These are phyloP conservation scores for Saprolegnia parasitica DNA, from an alignment of 352 stramenopile species.

Conservation along the genomic window DNA sequence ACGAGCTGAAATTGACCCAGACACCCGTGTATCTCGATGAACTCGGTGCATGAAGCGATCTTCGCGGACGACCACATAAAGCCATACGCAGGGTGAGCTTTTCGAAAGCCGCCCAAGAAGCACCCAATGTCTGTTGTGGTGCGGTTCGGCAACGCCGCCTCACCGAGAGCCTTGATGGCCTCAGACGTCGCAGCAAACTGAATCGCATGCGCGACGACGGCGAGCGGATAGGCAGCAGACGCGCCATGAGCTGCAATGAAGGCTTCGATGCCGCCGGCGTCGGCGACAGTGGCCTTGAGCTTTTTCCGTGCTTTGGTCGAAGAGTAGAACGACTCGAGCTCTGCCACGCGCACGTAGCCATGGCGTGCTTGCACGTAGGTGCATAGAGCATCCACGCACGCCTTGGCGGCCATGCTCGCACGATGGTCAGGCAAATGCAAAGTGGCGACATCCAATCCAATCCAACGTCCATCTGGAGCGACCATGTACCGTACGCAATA, in stretches of 20 bases:
- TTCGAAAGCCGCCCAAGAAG: neutral
- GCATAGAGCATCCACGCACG: neutral
- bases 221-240: neutral
- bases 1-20: too few species aligned
- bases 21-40: neutral
- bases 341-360: neutral
- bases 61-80: conserved; percentile 1
- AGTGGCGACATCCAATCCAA: too few species aligned
- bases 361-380: neutral
- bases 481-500: too few species aligned
- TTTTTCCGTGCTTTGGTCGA: neutral
- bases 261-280: neutral
- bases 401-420: neutral
- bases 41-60: neutral
- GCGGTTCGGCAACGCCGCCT: neutral
- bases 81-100: neutral
- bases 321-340: neutral
- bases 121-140: neutral
- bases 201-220: neutral
- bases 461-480: too few species aligned
- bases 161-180: neutral
- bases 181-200: neutral
- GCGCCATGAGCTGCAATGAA: neutral
- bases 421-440: too few species aligned
- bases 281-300: neutral